Base-by-base conservation (phyloP, 352 stramenopile species). In the Phytophthora melonis region DNA sequence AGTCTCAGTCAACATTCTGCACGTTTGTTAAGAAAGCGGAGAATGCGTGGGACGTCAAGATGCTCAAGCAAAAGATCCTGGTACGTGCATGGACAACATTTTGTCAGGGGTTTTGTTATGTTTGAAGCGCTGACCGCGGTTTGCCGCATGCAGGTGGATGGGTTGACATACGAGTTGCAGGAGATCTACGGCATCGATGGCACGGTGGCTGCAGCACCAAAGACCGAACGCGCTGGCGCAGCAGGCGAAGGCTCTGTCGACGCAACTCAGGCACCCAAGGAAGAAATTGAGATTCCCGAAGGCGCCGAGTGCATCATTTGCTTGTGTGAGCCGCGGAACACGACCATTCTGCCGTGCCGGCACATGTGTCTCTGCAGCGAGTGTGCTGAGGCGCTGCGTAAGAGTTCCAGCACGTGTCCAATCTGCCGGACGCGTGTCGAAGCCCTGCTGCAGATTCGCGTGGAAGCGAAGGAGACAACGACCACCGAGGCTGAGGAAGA, bases 161-260 rank as follows among this genome's bases (percentile, higher is more conserved):
- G 84, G 2, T 58, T 94, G 64, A 94, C 88, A 7, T 96, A 96
- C 75, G 88, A 96, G 68, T 75, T 96, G 21, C 90, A 95, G 75
- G 90, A 96, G 74, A 95, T 96, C 60, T 96, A 96, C 64, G 90
- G 90, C 34, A 95, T 96, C 55, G 87, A 95, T 60, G 90, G 87
- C 16, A 82, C 83, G 6, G 75, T 94, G 0, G 78, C 87, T 16
- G 84, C 86, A 36, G 83, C 80, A 5, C 74, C 81, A 0, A 78
- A 83, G 25, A 81, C 79, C 27, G 71, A 83, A 25, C 61, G 73
- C 2, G 81, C 54, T 30, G 62, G 62, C 16, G 56, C 36, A 32
- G 53, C 78, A 11, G 83, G 75, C 0, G 74, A 78, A 6, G 50
- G 69, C 1, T 67, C 84, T 49, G 69, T 78, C 36, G 68, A 75